Conservation (phyloP, 345 rosid species). For the Boechera divaricarpa region DNA sequence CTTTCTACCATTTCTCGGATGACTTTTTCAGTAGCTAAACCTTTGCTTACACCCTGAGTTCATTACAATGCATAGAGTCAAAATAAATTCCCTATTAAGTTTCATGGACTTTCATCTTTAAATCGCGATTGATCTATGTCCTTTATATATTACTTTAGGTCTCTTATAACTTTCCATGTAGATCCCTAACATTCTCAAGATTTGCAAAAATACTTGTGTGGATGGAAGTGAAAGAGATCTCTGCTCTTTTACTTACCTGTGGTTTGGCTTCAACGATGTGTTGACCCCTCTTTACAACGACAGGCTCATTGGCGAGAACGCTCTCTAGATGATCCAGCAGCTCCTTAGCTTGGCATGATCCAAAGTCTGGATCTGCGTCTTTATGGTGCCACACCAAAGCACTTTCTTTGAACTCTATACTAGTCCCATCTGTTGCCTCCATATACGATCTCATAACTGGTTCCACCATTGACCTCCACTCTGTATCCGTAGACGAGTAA, state of each 20-base stretch:
- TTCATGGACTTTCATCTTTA: no score
- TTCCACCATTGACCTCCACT: conserved; percentile 55
- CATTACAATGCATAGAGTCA: not conserved
- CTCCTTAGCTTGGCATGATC: conserved; percentile 66
- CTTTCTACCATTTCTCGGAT: conserved; percentile 53
- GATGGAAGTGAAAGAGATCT: not conserved
- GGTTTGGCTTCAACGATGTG: conserved; percentile 67
- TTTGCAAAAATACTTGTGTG: not conserved
- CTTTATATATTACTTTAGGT: no score
- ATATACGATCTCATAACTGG: conserved; percentile 60
- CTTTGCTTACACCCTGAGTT: conserved; percentile 79
- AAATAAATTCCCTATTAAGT: not conserved
- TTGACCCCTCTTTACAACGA: conserved; percentile 60
- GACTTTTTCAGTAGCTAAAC: conserved; percentile 70
- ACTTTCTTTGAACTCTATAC: conserved; percentile 63
- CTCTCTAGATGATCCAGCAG: conserved; percentile 65
- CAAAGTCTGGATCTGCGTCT: conserved; percentile 64
- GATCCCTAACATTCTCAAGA: not conserved
- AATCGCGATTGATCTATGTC: no score
- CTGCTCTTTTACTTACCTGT: conserved; percentile 43
- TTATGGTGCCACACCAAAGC: conserved; percentile 73
- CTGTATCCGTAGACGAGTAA: conserved; percentile 46
- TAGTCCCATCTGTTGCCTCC: conserved; percentile 66
- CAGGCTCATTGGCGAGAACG: conserved; percentile 64
- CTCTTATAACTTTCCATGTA: not conserved